Conservation (phyloP, 129 eudicot species). For the Tagetes erecta region DNA sequence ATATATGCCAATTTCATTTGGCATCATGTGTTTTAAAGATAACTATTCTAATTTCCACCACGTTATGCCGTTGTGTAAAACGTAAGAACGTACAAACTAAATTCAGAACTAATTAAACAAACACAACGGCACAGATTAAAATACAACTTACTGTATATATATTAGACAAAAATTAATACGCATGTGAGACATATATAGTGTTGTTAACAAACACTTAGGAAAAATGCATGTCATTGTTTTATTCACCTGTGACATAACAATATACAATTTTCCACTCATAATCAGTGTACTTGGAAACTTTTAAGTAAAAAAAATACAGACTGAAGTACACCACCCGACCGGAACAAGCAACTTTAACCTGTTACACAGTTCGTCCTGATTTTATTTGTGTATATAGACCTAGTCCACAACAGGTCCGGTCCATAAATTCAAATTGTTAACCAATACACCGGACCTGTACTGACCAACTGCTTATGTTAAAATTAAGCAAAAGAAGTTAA, state of each 20-base stretch:
- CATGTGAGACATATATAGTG: too few species aligned
- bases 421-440: not conserved
- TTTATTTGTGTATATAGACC: constrained; percentile 22
- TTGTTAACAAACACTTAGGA: too few species aligned
- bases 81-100: too few species aligned
- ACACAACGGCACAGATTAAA: too few species aligned
- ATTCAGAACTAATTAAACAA: too few species aligned
- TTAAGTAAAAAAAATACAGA: not conserved
- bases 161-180: too few species aligned
- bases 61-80: too few species aligned
- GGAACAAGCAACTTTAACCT: not conserved
- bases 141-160: too few species aligned
- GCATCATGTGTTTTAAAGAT: too few species aligned
- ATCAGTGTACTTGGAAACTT: not conserved
- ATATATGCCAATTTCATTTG: too few species aligned
- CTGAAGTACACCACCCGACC: not conserved
- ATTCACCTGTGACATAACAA: not conserved
- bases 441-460: not conserved
- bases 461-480: not conserved
- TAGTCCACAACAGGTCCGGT: not conserved
- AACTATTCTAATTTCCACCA: too few species aligned
- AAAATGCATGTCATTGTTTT: not conserved
- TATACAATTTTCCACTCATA: not conserved
- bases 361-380: constrained; percentile 2
- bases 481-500: not conserved